Evolutionary conservation across 108 stramenopile genomes (phyloP).

Genomic region (Skeletonema potamos): DNA sequence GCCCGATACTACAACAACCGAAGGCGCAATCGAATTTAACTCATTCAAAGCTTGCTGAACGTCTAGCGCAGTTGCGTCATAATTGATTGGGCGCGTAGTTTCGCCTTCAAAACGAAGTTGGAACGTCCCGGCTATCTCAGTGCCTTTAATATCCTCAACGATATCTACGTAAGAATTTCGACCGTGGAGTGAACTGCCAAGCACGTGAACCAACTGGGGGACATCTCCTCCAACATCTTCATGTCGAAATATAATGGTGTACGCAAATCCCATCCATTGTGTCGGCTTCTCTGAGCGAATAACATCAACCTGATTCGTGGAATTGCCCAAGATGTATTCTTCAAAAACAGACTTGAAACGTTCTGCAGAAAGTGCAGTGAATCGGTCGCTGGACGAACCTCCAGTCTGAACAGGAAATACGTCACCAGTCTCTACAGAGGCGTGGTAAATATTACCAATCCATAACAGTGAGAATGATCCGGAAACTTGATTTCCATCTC

Average conservation of each 20-base stretch:
- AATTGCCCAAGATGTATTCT: slow-evolving; percentile 40
- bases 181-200: slow-evolving; percentile 22
- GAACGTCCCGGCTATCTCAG: slow-evolving; percentile 70
- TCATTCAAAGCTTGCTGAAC: slow-evolving; percentile 70
- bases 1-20: slow-evolving; percentile 65
- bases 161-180: slow-evolving; percentile 29
- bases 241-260: slow-evolving; percentile 61
- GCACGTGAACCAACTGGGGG: slow-evolving; percentile 26
- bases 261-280: slow-evolving; percentile 60
- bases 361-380: slow-evolving; percentile 56
- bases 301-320: slow-evolving; percentile 43
- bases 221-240: slow-evolving; percentile 67
- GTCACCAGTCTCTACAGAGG: slow-evolving; percentile 21
- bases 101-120: slow-evolving; percentile 76
- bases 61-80: slow-evolving; percentile 59
- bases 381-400: slow-evolving; percentile 33
- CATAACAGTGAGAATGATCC: slow-evolving; percentile 64
- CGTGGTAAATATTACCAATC: slow-evolving; percentile 40
- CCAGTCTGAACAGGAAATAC: slow-evolving; percentile 49
- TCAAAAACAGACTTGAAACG: slow-evolving; percentile 53
- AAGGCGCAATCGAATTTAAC: slow-evolving; percentile 68
- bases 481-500: slow-evolving; percentile 80
- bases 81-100: slow-evolving; percentile 65
- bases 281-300: slow-evolving; percentile 50
- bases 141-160: slow-evolving; percentile 42